Evolutionary conservation across 2,329 filamentous ascomycete species (phyloP), one percentile per base, ranked within the genome.

Genomic region (Aspergillus amoenus): DNA sequence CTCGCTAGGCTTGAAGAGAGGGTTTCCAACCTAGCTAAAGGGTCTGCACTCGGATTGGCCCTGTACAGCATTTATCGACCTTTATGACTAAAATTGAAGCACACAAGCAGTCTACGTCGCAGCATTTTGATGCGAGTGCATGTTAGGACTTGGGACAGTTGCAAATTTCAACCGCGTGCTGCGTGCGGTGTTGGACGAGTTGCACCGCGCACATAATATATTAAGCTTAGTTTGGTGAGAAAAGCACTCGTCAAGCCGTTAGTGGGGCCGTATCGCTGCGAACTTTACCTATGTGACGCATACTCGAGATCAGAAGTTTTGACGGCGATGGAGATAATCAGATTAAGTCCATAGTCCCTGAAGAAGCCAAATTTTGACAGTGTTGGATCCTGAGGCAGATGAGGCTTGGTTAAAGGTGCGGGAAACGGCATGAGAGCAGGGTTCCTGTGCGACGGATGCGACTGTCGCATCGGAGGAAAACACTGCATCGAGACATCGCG

Each of bases 351-450:
- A 15, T 32, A 4, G 30, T 30, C 15, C 6, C 15, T n/a, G 13
- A 44, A 15, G 5, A 17, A 32, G 24, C 22, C 30, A 15, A 17
- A 18, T 8, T 5, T 13, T 37, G 6, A 12, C 12, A 5, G 32
- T 37, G 45, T 48, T 48, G 32, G 21, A 4, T 37, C n/a, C 27
- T 32, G 8, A 34, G n/a, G 17, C 17, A 34, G 24, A 8, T 18
- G 13, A 44, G 49, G 40, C 49, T 52, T 42, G 40, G 12, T 21
- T 5, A 37, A 40, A 27, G 49, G 49, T 24, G 40, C 49, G 49
- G 49, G 49, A 52, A 40, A 44, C 27, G 40, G 17, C 49, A 44
- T 52, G 21, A 52, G 30, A n/a, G 12, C 40, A 52, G 40, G 49
- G 49, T 37, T 37, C 45, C 24, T 48, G 32, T 44, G 22, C 18